Conservation (phyloP, 2,329 filamentous ascomycete genomes). For the Phialophora verrucosa region DNA sequence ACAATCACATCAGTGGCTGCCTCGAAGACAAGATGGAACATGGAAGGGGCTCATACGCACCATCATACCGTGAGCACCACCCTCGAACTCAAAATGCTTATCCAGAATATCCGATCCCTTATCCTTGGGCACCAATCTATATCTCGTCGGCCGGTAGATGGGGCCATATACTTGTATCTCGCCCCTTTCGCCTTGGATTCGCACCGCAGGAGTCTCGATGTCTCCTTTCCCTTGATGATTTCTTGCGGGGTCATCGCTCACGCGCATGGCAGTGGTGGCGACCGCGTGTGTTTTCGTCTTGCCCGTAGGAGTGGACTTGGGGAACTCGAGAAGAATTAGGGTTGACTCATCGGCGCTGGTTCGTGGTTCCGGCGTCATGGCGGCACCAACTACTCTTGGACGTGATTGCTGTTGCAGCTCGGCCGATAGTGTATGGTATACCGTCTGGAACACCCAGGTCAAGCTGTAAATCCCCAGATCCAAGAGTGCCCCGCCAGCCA, state of each 20-base stretch:
- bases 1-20: not conserved
- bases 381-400: constrained; percentile 61
- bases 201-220: constrained; percentile 38
- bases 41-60: constrained; percentile 16
- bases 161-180: constrained; percentile 42
- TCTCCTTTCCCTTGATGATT: constrained; percentile 29
- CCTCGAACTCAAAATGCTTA: constrained; percentile 32
- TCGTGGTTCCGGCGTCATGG: constrained; percentile 38
- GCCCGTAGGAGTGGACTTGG: constrained; percentile 37
- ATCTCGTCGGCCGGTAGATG: constrained; percentile 52
- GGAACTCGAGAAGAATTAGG: constrained; percentile 41
- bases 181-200: constrained; percentile 42
- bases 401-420: constrained; percentile 44
- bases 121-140: constrained; percentile 76
- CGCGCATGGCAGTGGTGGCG: constrained; percentile 41
- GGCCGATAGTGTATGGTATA: constrained; percentile 64
- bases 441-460: constrained; percentile 76
- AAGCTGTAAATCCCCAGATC: constrained; percentile 88
- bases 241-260: constrained; percentile 39
- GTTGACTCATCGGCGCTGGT: constrained; percentile 43
- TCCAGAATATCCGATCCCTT: constrained; percentile 46
- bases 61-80: constrained; percentile 36
- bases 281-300: constrained; percentile 64
- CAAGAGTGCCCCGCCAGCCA: constrained; percentile 81
- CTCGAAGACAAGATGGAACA: not conserved